Conservation (phyloP, 805 yeast genomes). For the Ogataea allantospora region DNA sequence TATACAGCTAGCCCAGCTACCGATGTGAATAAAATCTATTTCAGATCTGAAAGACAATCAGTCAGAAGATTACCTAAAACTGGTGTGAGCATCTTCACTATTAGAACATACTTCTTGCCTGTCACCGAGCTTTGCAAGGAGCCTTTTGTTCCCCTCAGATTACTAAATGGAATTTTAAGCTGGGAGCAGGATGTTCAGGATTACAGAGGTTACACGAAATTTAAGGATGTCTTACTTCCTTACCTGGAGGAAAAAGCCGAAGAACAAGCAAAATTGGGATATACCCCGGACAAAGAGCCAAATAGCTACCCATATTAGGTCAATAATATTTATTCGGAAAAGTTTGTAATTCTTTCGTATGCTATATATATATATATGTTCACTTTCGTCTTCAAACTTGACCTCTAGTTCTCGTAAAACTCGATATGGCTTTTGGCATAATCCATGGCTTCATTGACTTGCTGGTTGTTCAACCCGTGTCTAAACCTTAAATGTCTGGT, state of each 20-base stretch:
- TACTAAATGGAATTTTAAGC: conserved; percentile 55
- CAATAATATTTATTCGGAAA: background rate
- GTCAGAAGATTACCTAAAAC: conserved; percentile 57
- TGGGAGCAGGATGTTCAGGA: conserved; percentile 62
- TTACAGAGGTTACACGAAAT: conserved; percentile 57
- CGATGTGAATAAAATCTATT: conserved; percentile 46
- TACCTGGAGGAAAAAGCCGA: conserved; percentile 47
- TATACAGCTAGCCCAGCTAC: conserved; percentile 54
- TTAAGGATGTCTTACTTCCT: conserved; percentile 53
- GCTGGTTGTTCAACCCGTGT: conserved; percentile 68
- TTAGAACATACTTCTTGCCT: conserved; percentile 63
- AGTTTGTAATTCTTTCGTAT: conserved; percentile 5
- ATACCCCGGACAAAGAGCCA: conserved; percentile 39
- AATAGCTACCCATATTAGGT: conserved; percentile 41
- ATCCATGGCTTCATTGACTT: conserved; percentile 68
- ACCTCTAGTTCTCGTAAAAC: conserved; percentile 37
- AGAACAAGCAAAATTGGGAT: conserved; percentile 47
- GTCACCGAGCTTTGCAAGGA: conserved; percentile 52
- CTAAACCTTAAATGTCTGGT: conserved; percentile 91
- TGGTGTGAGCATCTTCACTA: conserved; percentile 59
- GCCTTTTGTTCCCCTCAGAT: conserved; percentile 59
- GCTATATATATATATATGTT: conserved; percentile 13
- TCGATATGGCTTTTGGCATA: conserved; percentile 79
- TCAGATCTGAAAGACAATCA: conserved; percentile 65
- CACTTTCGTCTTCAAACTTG: conserved; percentile 1